Percentiles rank a stretch among this genome's conserved stretches.
These are phyloP conservation scores for Tylopilus orsonianus DNA, from an alignment of 1,284 basidiomycete species.

Conservation along the genomic window DNA sequence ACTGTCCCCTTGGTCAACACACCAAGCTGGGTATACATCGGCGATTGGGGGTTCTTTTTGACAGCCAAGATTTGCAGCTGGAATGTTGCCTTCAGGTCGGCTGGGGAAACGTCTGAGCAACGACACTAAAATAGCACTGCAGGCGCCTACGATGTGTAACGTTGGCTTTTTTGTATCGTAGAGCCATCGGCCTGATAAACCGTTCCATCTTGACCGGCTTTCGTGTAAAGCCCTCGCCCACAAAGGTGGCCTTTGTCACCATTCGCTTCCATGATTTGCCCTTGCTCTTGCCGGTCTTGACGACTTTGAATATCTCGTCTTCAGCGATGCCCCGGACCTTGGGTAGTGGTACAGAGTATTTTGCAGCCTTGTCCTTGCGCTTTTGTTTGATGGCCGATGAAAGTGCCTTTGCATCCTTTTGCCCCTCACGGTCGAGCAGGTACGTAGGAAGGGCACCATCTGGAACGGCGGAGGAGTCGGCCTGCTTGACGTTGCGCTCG, in stretches of 20 bases:
- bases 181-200: conserved; percentile 95
- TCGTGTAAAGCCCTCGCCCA: conserved; percentile 96
- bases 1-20: conserved; percentile 99
- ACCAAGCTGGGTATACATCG: conserved; percentile 94
- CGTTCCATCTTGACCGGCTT: conserved; percentile 99
- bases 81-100: conserved; percentile 98
- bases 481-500: conserved; percentile 96
- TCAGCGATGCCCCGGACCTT: conserved; percentile 98
- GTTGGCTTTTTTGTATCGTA: conserved; percentile 98
- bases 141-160: conserved; percentile 91
- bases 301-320: conserved; percentile 99
- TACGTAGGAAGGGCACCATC: conserved; percentile 93
- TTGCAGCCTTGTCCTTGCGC: conserved; percentile 98
- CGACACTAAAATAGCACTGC: not conserved
- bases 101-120: conserved; percentile 40
- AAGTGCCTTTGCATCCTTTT: conserved; percentile 97
- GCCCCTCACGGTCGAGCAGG: conserved; percentile 94
- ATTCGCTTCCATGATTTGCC: conserved; percentile 99
- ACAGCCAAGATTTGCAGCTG: conserved; percentile 97
- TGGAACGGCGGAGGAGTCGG: conserved; percentile 78
- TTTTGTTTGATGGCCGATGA: conserved; percentile 99
- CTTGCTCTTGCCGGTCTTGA: conserved; percentile 98
- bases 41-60: conserved; percentile 99
- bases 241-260: conserved; percentile 99
- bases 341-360: conserved; percentile 94